Base-by-base conservation (phyloP, 1,139 yeast genomes). In the Magnusiomyces fungicola region DNA sequence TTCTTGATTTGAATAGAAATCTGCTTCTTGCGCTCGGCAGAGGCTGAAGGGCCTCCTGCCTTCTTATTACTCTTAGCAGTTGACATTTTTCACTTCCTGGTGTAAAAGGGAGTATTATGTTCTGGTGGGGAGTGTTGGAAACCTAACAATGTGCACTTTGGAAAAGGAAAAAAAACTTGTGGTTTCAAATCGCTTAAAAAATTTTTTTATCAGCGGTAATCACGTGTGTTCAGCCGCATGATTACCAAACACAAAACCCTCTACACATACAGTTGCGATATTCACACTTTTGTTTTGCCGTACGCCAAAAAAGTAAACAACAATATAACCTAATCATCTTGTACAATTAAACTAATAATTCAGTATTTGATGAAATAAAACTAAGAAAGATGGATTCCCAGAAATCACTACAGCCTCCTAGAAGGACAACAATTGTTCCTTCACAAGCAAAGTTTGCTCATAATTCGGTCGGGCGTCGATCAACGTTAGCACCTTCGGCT, bases 401-500 rank as follows among this genome's bases (percentile, higher is more conserved):
- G 27, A 47, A 40, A 3, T 36, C 24, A 23, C 32, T 19, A n/a
- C 37, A 37, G 12, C 21, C 43, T n/a, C 45, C 45, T 24, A 41
- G 53, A 38, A 33, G 53, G 21, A 48, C 47, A 6, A 50, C 50
- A 2, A 36, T 50, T 10, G 30, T 48, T 6, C 49, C 50, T 18
- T 48, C 53, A 3, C 49, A 46, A 30, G 22, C n/a, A 3, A 7
- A 7, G 16, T 5, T 5, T 12, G 6, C 16, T 32, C 9, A n/a
- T 32, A 36, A 36, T 12, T 3, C 38, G 5, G 9, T 24, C 10
- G 38, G 43, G 1, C 49, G 54, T 2, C 33, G 54, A 12, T 48
- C 51, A 14, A 53, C 54, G 14, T 41, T 53, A 32, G 50, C 55
- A 3, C 58, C 55, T 3, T 50, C 57, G 4, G 5, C 36, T 5